A percentile compares a stretch with the other conserved stretches of the same genome.
These are phyloP conservation scores for Geotrichum restrictum DNA, from an alignment of 1,139 yeast genomes.

Conservation along the genomic window DNA sequence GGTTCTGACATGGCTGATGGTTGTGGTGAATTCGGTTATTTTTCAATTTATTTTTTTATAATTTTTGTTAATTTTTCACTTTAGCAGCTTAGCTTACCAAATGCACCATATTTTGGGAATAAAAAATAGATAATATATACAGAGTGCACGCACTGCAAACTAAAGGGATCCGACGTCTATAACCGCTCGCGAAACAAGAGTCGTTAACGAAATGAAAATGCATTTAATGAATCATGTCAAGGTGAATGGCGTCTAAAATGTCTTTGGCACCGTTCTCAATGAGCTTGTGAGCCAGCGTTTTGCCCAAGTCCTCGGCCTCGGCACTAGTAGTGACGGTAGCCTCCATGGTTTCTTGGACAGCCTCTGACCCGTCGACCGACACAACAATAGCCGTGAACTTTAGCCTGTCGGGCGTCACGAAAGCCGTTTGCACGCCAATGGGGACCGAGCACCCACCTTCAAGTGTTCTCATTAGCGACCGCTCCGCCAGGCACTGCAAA, in stretches of 20 bases:
- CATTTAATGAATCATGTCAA: conserved; percentile 15
- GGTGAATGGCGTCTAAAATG: conserved; percentile 57
- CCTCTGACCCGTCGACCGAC: conserved; percentile 72
- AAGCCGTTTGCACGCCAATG: conserved; percentile 76
- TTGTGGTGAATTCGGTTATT: not conserved
- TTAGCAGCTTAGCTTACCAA: not conserved
- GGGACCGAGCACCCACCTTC: conserved; percentile 99
- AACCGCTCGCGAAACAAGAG: not conserved
- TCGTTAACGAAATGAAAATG: not conserved
- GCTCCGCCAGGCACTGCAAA: conserved; percentile 81
- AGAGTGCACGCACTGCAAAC: not conserved
- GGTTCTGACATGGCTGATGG: not conserved
- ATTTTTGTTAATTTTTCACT: too few species aligned
- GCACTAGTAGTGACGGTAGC: conserved; percentile 42
- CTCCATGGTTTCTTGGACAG: conserved; percentile 53
- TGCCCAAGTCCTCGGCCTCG: conserved; percentile 73
- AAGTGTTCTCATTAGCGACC: conserved; percentile 77
- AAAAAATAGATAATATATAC: not conserved
- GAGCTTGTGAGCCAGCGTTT: conserved; percentile 61
- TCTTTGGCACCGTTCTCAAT: conserved; percentile 74
- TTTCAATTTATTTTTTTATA: not conserved
- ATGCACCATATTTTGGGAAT: not conserved
- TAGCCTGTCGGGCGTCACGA: conserved; percentile 47
- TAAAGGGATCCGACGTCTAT: too few species aligned
- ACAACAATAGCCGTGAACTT: conserved; percentile 66